Base-by-base conservation (phyloP, 495 filamentous ascomycete species). In the Immersiella caudata region DNA sequence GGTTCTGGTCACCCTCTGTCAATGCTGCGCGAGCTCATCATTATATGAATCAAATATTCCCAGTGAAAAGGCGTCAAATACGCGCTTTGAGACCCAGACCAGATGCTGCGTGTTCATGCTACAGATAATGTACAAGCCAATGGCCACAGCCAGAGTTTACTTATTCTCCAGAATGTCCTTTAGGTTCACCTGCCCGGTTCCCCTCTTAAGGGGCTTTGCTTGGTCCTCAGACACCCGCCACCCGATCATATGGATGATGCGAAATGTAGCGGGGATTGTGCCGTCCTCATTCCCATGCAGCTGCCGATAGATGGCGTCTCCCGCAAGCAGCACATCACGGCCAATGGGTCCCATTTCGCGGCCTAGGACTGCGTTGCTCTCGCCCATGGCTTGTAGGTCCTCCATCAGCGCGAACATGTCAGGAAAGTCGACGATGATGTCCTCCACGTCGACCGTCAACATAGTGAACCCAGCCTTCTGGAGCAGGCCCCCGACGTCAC, bases 361-460 rank as follows among this genome's bases (percentile, higher is more conserved):
- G n/a, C 91, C 89, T 60, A 94, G 69, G 50, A 95, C 89, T 0
- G 93, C 93, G 79, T 94, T 97, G 60, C 84, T 88, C 82, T 97
- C 94, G 0, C 93, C 94, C 93, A 98, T 98, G 9, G 91, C 88
- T 78, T 97, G 93, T 66, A 99, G 76, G 78, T 99, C 96, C 73
- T 85, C 79, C 93, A 98, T 97, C 65, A 99, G 82, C 24, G 91
- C 88, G 79, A 97, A 97, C 0, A 86, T 89, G 79, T 94, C 87
- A n/a, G 96, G 96, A 74, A 92, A 99, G 75, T 96, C 93, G 12
- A 99, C 91, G 35, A 97, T 85, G 57, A 99, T 93, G 76, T 99
- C 96, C 78, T 98, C 96, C 22, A 98, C 91, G 72, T 99, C 96
- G 0, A 99, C 92, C 14, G 96, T 99, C 67, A 97, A 81, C 85